phyloP scores from a whole-genome alignment of 352 stramenopile species.

The Heterotrichella gracilis region DNA sequence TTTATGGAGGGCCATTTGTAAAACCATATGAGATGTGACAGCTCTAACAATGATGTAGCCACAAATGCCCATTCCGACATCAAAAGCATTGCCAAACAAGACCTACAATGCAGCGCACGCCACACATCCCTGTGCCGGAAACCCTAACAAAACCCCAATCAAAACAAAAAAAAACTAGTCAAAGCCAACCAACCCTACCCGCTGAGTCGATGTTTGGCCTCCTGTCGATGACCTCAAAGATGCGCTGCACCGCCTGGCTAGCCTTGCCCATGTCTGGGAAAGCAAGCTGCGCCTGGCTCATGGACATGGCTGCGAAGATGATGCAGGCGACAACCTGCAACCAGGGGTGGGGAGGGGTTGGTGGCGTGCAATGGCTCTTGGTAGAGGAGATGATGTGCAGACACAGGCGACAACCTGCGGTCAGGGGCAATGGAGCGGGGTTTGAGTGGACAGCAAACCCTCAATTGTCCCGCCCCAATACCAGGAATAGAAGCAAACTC shows the following conservation, averaged over 20 bases:
- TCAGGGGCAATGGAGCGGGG: too few species aligned
- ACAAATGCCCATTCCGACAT: background rate
- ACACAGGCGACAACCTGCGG: too few species aligned
- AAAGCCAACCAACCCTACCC: background rate
- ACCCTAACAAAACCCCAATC: background rate
- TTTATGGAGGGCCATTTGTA: too few species aligned
- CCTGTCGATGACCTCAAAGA: slow-evolving; percentile 18
- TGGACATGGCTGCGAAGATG: slow-evolving; percentile 17
- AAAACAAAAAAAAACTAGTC: background rate
- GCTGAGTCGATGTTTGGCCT: slow-evolving; percentile 14
- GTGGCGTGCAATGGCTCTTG: slow-evolving; percentile 10
- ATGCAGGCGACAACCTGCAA: slow-evolving; percentile 17
- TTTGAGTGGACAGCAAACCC: too few species aligned
- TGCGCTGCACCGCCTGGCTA: slow-evolving; percentile 14
- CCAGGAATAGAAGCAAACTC: background rate
- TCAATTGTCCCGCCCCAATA: background rate
- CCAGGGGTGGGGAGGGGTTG: slow-evolving; percentile 12
- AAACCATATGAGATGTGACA: slow-evolving; percentile 5
- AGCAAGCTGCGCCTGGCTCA: slow-evolving; percentile 13
- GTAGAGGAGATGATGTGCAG: slow-evolving; percentile 13
- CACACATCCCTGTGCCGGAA: background rate
- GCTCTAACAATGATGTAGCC: background rate
- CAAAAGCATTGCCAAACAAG: background rate
- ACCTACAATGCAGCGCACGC: background rate
- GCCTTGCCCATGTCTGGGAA: slow-evolving; percentile 16